phyloP scores from a whole-genome alignment of 2,329 filamentous ascomycete species.

The Pyricularia sp. region DNA sequence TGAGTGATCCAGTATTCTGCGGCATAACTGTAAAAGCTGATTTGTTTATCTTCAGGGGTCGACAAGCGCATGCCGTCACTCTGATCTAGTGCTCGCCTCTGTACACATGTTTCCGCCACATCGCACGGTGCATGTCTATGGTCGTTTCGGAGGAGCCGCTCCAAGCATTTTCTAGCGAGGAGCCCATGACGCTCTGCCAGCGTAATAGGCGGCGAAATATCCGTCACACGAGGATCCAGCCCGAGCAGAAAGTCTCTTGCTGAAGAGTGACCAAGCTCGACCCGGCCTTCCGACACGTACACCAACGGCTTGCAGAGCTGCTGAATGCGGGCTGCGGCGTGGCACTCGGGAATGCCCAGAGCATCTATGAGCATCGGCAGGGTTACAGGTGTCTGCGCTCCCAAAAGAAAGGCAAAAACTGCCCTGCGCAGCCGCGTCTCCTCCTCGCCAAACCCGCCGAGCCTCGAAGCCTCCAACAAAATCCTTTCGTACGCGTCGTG shows the following conservation, averaged over 20 bases:
- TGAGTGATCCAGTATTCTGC: neutral
- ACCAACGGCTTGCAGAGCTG: neutral
- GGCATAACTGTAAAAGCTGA: neutral
- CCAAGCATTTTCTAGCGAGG: neutral
- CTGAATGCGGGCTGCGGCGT: no score
- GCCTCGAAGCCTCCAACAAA: neutral
- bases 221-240: neutral
- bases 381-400: neutral
- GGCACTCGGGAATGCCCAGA: neutral
- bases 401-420: neutral
- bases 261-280: neutral
- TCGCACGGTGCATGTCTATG: neutral
- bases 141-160: neutral
- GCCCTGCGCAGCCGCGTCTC: neutral
- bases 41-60: neutral
- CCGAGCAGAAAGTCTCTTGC: neutral
- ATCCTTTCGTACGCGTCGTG: neutral
- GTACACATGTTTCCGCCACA: neutral
- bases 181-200: neutral
- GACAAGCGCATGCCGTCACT: neutral
- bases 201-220: neutral
- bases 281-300: neutral
- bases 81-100: neutral
- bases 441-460: neutral
- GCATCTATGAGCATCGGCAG: neutral